Conservation (phyloP, 1,284 basidiomycete species). For the Taiwanofungus camphoratus region DNA sequence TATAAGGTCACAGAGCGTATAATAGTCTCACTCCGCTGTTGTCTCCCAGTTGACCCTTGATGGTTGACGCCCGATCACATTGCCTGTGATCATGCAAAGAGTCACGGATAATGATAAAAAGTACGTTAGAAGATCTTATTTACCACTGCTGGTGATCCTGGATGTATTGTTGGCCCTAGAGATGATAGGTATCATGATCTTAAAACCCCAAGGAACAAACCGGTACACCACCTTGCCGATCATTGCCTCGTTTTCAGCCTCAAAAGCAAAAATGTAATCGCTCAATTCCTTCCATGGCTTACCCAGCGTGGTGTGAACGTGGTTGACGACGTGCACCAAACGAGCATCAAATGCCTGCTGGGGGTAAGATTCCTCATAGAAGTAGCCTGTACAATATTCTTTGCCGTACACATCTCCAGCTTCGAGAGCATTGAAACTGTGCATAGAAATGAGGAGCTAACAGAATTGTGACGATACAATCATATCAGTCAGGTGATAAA, state of each 20-base stretch:
- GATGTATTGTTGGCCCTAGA: slow-evolving; percentile 24
- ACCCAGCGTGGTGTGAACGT: slow-evolving; percentile 35
- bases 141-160: slow-evolving; percentile 24
- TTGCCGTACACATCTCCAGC: slow-evolving; percentile 26
- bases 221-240: slow-evolving; percentile 3
- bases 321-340: slow-evolving; percentile 33
- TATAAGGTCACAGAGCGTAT: neutral
- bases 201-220: neutral
- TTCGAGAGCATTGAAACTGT: slow-evolving; percentile 29
- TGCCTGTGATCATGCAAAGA: slow-evolving; percentile 21
- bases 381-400: slow-evolving; percentile 19
- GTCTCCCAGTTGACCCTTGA: slow-evolving; percentile 27
- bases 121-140: neutral
- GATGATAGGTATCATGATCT: neutral
- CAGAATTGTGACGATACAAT: neutral
- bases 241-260: slow-evolving; percentile 39
- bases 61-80: slow-evolving; percentile 33
- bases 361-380: slow-evolving; percentile 18
- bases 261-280: slow-evolving; percentile 39
- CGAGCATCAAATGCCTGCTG: slow-evolving; percentile 26
- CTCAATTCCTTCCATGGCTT: slow-evolving; percentile 38
- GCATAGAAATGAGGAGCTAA: slow-evolving; percentile 32
- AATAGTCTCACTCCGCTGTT: slow-evolving; percentile 23
- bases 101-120: neutral
- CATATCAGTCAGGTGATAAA: too few relatives aligned